phyloP scores from a whole-genome alignment of 148 eudicot species.

The Rhododendron simsii region DNA sequence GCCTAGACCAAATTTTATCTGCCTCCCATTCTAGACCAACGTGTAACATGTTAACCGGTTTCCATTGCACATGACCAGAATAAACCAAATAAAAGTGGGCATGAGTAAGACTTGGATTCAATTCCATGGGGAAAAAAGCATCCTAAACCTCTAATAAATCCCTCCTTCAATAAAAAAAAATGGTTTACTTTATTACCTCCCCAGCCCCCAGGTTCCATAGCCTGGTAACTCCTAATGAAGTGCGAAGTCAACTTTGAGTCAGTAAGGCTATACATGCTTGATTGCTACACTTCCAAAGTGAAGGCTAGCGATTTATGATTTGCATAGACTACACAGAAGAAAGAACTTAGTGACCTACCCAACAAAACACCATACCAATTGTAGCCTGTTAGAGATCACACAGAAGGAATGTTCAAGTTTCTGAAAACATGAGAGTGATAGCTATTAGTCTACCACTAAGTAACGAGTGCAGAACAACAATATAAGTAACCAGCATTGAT shows the following conservation, averaged over 20 bases:
- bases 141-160: not conserved
- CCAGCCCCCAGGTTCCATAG: not conserved
- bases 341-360: not conserved
- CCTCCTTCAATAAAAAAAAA: not conserved
- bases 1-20: not conserved
- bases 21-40: not conserved
- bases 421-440: not conserved
- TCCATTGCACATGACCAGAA: not conserved
- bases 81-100: not conserved
- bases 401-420: not conserved
- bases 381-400: not conserved
- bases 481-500: not conserved
- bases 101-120: not conserved
- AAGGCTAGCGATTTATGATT: not conserved
- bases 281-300: not conserved
- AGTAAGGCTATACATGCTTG: not conserved
- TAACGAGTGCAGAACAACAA: not conserved
- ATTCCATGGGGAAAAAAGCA: not conserved
- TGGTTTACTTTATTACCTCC: not conserved
- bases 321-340: not conserved
- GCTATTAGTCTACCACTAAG: not conserved
- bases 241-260: not conserved
- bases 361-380: not conserved
- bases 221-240: not conserved
- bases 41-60: not conserved